Evolutionary conservation across 2,329 filamentous ascomycete species (phyloP).

Genomic region (Chaetomiaceae sp.): DNA sequence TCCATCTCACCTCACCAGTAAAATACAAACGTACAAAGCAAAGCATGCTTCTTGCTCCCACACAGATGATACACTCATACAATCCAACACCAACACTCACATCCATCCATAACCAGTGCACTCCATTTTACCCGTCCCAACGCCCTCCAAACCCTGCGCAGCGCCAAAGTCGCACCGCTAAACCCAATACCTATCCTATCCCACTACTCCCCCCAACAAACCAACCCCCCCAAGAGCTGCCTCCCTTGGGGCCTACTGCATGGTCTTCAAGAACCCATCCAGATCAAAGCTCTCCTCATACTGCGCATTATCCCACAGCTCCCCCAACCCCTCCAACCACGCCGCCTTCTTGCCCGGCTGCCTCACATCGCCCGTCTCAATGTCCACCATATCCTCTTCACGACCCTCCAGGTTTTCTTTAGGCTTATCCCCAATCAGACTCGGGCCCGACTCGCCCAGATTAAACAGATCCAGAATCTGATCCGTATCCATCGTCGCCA

Average conservation of each 20-base stretch:
- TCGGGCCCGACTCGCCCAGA: conserved; percentile 72
- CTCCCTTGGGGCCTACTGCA: conserved; percentile 58
- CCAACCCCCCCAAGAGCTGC: too few relatives aligned
- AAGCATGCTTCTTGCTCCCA: not conserved
- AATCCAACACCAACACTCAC: too few relatives aligned
- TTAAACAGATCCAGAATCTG: conserved; percentile 97
- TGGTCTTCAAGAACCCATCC: conserved; percentile 90
- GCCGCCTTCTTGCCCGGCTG: conserved; percentile 91
- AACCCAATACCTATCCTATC: not conserved
- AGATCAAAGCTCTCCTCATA: conserved; percentile 98
- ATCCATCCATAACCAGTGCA: too few relatives aligned
- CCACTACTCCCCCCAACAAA: not conserved
- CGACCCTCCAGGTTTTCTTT: conserved; percentile 56
- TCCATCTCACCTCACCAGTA: too few relatives aligned
- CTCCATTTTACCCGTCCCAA: not conserved
- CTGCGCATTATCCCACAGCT: conserved; percentile 95
- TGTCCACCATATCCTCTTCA: conserved; percentile 85
- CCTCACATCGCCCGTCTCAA: conserved; percentile 84
- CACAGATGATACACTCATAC: too few relatives aligned
- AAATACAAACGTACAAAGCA: too few relatives aligned
- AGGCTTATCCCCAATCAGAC: conserved; percentile 55
- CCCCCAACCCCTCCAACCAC: conserved; percentile 89
- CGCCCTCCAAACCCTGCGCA: too few relatives aligned
- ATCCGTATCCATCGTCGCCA: conserved; percentile 96
- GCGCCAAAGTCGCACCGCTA: too few relatives aligned